Evolutionary conservation across 108 stramenopile genomes (phyloP), one percentile per base, ranked within the genome.

Genomic region (Pseudonitzschia delicatissima): DNA sequence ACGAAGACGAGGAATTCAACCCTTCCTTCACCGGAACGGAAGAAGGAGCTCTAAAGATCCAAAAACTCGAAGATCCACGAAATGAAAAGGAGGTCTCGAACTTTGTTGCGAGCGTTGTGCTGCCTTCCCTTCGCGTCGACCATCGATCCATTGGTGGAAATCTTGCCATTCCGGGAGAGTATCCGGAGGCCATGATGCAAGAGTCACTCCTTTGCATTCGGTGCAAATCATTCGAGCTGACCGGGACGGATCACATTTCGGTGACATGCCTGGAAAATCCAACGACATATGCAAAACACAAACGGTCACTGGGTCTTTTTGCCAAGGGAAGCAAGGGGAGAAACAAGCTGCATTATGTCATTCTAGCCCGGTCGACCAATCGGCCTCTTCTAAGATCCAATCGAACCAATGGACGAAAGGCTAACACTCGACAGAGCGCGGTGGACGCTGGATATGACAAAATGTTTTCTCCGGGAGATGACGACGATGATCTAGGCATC

Each of bases 311-410:
- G 51, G 79, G 79, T 33, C 57, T 82, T 20, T 69, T 70, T 49
- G 76, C 69, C 20, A 70, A 70, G 45, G 79, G 81, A 2, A 80
- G 77, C 59, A 82, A 87, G 45, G 76, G 76, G 18, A 57, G 85
- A 15, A 85, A 89, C 52, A 92, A 92, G 48, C 45, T 86, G 32
- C 68, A 83, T 31, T 92, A 86, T 36, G 78, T 89, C 11, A 62
- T 88, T n/a, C 53, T 89, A 18, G 79, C 87, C 21, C 69, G 91
- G 26, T 83, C 82, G 17, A 89, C 91, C 31, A 92, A 92, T 58
- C 69, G 77, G 6, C 86, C 87, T 4, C 57, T 92, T 48, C 52
- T 82, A 8, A 26, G 73, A 62, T 47, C 40, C 34, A 63, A 49
- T 68, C 39, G 60, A 53, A 26, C 29, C 45, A 42, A 64, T n/a